A percentile compares a stretch with the other conserved stretches of the same genome.
Conservation (phyloP, 139 green algal species). For the Chlorella ohadii region DNA sequence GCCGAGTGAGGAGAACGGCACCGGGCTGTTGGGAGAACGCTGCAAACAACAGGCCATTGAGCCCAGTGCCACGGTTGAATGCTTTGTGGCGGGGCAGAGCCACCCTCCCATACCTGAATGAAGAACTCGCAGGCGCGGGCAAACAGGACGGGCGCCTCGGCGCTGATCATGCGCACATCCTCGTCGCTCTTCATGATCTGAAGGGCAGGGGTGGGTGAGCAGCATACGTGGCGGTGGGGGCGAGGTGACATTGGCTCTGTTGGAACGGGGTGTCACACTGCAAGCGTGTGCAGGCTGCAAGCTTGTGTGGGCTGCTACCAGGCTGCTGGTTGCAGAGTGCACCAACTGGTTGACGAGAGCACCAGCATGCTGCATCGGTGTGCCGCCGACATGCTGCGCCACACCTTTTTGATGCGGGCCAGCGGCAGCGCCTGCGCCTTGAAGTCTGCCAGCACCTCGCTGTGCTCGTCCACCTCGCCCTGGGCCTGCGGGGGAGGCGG, state of each 20-base stretch:
- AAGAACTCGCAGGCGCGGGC: constrained; percentile 97
- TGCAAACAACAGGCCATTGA: neutral
- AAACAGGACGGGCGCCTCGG: constrained; percentile 98
- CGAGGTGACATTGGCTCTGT: too few relatives aligned
- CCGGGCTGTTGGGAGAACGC: neutral
- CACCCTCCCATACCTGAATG: constrained; percentile 25
- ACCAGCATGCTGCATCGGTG: neutral
- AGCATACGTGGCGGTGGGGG: too few relatives aligned
- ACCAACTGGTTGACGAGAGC: too few relatives aligned
- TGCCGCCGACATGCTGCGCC: neutral
- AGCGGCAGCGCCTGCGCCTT: constrained; percentile 98
- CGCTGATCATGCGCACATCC: constrained; percentile 96
- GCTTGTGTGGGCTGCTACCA: too few relatives aligned
- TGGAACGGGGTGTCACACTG: too few relatives aligned
- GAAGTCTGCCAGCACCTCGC: constrained; percentile 83
- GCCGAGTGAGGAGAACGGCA: neutral
- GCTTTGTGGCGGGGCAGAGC: too few relatives aligned
- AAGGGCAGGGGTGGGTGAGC: neutral
- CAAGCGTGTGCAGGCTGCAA: too few relatives aligned
- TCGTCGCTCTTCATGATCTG: constrained; percentile 99
- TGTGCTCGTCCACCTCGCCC: constrained; percentile 80
- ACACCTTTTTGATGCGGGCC: constrained; percentile 98
- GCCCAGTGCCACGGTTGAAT: too few relatives aligned
- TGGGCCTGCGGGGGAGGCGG: neutral
- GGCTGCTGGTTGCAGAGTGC: too few relatives aligned